Evolutionary conservation across 2,329 filamentous ascomycete genomes (phyloP).

Genomic region (Zymoseptoria ardabiliae): DNA sequence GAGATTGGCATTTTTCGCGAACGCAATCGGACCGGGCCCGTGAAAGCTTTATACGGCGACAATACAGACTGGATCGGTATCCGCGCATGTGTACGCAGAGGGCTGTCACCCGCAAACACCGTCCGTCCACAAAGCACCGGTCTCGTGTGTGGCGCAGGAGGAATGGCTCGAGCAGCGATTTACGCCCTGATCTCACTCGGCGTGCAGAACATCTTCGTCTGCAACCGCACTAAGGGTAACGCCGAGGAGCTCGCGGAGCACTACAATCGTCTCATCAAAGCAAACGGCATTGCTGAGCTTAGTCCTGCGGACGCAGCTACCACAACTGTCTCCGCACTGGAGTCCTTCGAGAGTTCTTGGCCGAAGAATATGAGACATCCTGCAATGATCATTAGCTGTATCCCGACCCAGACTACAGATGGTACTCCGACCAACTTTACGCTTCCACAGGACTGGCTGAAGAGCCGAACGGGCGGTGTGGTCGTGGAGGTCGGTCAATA

Average conservation of each 20-base stretch:
- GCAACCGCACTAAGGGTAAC: constrained; percentile 62
- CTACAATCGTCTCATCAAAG: constrained; percentile 52
- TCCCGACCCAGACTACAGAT: constrained; percentile 62
- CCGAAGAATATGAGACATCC: constrained; percentile 56
- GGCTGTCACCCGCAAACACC: constrained; percentile 62
- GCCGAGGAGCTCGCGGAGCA: constrained; percentile 61
- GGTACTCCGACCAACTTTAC: constrained; percentile 63
- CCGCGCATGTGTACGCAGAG: constrained; percentile 62
- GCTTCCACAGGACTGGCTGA: constrained; percentile 62
- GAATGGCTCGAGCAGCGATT: constrained; percentile 70
- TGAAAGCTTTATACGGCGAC: constrained; percentile 65
- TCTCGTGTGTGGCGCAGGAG: constrained; percentile 53
- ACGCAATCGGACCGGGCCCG: constrained; percentile 57
- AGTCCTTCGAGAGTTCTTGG: constrained; percentile 55
- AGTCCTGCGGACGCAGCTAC: constrained; percentile 12
- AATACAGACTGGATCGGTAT: constrained; percentile 81
- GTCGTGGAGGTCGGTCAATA: constrained; percentile 54
- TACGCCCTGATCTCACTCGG: constrained; percentile 74
- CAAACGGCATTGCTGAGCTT: constrained; percentile 18
- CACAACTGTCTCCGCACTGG: constrained; percentile 49
- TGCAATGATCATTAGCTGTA: constrained; percentile 69
- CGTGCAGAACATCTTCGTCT: constrained; percentile 67
- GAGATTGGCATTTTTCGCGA: constrained; percentile 48
- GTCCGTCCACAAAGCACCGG: constrained; percentile 47
- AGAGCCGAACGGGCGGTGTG: constrained; percentile 66